Percentiles rank a stretch among this genome's conserved stretches.
Evolutionary conservation across 2,329 filamentous ascomycete species (phyloP).

Genomic region (Dryadomyces sulphureus): DNA sequence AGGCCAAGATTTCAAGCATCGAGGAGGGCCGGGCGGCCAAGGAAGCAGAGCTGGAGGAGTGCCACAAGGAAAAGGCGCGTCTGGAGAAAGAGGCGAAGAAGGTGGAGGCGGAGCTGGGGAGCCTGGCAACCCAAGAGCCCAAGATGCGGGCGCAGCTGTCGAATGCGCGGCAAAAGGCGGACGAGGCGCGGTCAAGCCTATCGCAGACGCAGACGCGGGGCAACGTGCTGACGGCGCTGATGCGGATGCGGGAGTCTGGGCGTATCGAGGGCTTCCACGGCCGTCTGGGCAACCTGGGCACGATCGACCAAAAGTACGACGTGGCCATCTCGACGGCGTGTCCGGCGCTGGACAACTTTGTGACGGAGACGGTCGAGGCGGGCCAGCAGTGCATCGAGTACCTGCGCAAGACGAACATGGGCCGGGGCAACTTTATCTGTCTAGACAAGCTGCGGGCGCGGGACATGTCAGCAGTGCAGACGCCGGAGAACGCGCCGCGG

Average conservation of each 20-base stretch:
- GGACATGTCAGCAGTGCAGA: constrained; percentile 67
- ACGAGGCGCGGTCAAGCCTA: constrained; percentile 83
- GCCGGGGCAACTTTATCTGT: constrained; percentile 92
- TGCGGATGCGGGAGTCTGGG: constrained; percentile 90
- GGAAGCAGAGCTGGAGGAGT: constrained; percentile 58
- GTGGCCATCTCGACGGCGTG: constrained; percentile 98
- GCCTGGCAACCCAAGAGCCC: constrained; percentile 64
- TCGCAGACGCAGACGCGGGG: constrained; percentile 84
- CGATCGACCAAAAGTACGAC: constrained; percentile 88
- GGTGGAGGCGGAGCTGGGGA: constrained; percentile 56
- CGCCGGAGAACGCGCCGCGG: constrained; percentile 81
- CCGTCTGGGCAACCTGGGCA: constrained; percentile 81
- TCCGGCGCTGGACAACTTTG: constrained; percentile 81
- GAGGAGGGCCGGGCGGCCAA: constrained; percentile 59
- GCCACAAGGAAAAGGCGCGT: constrained; percentile 54
- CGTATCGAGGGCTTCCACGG: constrained; percentile 96
- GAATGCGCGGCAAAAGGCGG: constrained; percentile 81
- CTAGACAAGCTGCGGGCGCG: constrained; percentile 72
- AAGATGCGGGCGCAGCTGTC: constrained; percentile 74
- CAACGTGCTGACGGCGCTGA: constrained; percentile 79
- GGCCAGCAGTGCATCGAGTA: constrained; percentile 98
- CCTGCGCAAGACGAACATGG: constrained; percentile 90
- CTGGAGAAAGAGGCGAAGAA: constrained; percentile 63
- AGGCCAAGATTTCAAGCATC: constrained; percentile 62
- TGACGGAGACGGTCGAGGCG: constrained; percentile 89